Conservation (phyloP, 23 red algal genomes). For the Gracilariopsis chorda region DNA sequence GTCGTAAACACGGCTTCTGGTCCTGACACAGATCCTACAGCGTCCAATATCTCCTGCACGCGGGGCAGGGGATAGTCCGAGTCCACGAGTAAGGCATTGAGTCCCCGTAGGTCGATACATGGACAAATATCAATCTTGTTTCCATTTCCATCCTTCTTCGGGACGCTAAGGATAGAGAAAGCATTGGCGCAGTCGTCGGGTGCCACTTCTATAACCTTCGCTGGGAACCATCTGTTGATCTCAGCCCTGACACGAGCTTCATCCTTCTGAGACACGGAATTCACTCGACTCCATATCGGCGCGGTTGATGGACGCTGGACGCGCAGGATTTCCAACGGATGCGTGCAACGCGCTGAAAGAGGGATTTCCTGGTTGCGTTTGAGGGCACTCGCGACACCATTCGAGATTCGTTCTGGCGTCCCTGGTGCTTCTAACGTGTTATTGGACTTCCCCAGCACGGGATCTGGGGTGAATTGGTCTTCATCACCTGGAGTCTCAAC, state of each 20-base stretch:
- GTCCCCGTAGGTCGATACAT: background rate
- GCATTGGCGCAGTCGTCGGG: background rate
- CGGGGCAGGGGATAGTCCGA: background rate
- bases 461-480: background rate
- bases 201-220: background rate
- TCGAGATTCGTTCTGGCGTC: background rate
- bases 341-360: background rate
- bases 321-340: background rate
- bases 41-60: background rate
- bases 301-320: background rate
- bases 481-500: background rate
- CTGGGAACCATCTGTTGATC: background rate
- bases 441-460: background rate
- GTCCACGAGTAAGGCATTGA: background rate
- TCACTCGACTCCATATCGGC: background rate
- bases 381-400: background rate
- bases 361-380: background rate
- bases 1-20: too few relatives aligned
- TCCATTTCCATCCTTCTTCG: slow-evolving; percentile 1
- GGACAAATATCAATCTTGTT: background rate
- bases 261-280: slow-evolving; percentile 21
- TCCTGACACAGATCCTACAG: background rate
- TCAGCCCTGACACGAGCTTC: background rate
- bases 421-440: background rate
- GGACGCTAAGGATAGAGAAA: background rate